Evolutionary conservation across 1,284 basidiomycete species (phyloP), one percentile per base, ranked within the genome.

Genomic region (Fomes fomentarius): DNA sequence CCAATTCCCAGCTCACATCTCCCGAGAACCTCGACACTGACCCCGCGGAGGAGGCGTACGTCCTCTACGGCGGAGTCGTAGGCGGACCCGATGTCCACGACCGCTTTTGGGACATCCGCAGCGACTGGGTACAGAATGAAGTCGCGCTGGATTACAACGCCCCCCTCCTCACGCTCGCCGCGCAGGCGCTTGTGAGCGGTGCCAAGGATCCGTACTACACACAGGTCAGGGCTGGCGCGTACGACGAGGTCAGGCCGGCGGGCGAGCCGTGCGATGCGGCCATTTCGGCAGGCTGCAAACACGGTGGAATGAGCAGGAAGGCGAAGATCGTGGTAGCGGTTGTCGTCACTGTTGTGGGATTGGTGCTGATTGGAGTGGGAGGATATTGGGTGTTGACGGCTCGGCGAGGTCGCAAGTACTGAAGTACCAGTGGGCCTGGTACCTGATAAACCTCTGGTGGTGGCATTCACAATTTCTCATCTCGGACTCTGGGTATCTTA

Each of bases 11-110:
- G 21, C 52, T 58, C 46, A 24, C n/a, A 41, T 43, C 53, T 9
- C 59, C 59, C 10, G 72, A 65, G 35, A 70, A 81, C 43, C 88
- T 97, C 62, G 84, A 96, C 66, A 89, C 81, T 4, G 79, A 78
- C 37, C 94, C 94, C 0, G 73, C 74, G 8, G 71, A 83, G 52
- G 87, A 91, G 69, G 81, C 84, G 0, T 83, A 94, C 65, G 80
- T 91, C 3, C 73, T 97, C 2, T 96, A 94, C 65, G 95, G 95
- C 31, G 94, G 87, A 17, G 82, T 96, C 34, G 81, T 96, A 11
- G 95, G 94, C 41, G 95, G 95, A 12, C 95, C 94, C 0, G 84
- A 92, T 67, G 77, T 76, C 53, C 75, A 79, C 40, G 94, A 93
- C 69, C 78, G 77, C 31, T 96, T 83, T 73, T 96, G 83, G 70